phyloP scores from a whole-genome alignment of 2,329 filamentous ascomycete species.

The Apiospora malaysiana region DNA sequence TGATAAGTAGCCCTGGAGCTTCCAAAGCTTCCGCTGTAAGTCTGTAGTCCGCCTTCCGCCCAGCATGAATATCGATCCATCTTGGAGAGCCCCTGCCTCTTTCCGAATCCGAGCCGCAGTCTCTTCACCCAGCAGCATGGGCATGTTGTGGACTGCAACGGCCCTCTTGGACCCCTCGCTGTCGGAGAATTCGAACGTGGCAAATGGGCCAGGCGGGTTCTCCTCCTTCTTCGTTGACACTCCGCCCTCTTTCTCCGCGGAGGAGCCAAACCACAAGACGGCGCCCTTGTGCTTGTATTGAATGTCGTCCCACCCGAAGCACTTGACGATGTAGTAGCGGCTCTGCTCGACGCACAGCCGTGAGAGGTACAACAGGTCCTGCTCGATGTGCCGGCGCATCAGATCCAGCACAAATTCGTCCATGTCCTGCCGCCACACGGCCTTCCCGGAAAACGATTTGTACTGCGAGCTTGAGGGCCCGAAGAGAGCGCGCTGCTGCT shows the following conservation, averaged over 20 bases:
- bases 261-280: conserved; percentile 49
- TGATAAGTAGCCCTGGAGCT: conserved; percentile 60
- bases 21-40: conserved; percentile 61
- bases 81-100: conserved; percentile 41
- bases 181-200: conserved; percentile 49
- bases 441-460: conserved; percentile 23
- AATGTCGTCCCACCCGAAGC: conserved; percentile 51
- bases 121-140: conserved; percentile 55
- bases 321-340: conserved; percentile 49
- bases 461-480: conserved; percentile 28
- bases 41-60: conserved; percentile 47
- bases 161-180: conserved; percentile 41
- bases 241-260: background rate
- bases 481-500: conserved; percentile 25
- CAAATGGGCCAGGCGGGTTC: conserved; percentile 45
- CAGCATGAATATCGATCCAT: conserved; percentile 51
- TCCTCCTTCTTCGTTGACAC: conserved; percentile 14
- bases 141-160: conserved; percentile 60
- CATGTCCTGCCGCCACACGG: conserved; percentile 63
- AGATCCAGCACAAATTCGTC: conserved; percentile 55
- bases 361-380: conserved; percentile 51
- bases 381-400: conserved; percentile 53
- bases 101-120: conserved; percentile 47
- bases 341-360: conserved; percentile 34
- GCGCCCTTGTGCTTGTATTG: conserved; percentile 48